Evolutionary conservation across 2,329 filamentous ascomycete genomes (phyloP), one percentile per base, ranked within the genome.

Genomic region (Xylaria sp.): DNA sequence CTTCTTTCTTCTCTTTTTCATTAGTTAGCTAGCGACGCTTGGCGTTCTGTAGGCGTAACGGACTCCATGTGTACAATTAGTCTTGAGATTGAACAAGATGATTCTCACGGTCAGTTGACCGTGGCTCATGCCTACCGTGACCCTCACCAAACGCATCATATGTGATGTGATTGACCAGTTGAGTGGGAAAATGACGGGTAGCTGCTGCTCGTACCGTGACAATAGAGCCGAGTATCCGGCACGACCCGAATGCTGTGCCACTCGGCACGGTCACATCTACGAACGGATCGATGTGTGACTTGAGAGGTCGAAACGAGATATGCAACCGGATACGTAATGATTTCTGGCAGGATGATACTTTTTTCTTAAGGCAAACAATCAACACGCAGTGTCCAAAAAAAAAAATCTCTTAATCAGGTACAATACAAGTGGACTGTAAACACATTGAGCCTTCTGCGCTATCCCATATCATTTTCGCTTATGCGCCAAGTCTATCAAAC

Each of bases 41-140:
- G 63, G 66, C 62, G 66, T 71, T 66, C 12, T 41, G 12, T 39
- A 39, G 52, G 61, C 61, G 34, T 13, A 52, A 23, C 44, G 12
- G 23, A 13, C 34, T 52, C 72, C 34, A 34, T 57, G 44, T 46
- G 23, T 13, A 58, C 15, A 46, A n/a, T 55, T 23, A 28, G 18
- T n/a, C 34, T 12, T 66, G 0, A 10, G 28, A 37, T 37, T 57
- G 13, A 57, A 41, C 41, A 37, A 41, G 10, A 41, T 57, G 2
- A 34, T 46, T 37, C 2, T 37, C 34, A 10, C 10, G 34, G 8
- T 37, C n/a, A n/a, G 15, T 18, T 46, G 46, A 56, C 10, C 13
- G 20, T 56, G n/a, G 10, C n/a, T n/a, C 12, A 15, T 12, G 6
- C 32, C n/a, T 10, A 8, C 9, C 37, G 10, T 39, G 3, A 12